Evolutionary conservation across 768 basidiomycete genomes (phyloP).

Genomic region (Kwoniella dejecticola): DNA sequence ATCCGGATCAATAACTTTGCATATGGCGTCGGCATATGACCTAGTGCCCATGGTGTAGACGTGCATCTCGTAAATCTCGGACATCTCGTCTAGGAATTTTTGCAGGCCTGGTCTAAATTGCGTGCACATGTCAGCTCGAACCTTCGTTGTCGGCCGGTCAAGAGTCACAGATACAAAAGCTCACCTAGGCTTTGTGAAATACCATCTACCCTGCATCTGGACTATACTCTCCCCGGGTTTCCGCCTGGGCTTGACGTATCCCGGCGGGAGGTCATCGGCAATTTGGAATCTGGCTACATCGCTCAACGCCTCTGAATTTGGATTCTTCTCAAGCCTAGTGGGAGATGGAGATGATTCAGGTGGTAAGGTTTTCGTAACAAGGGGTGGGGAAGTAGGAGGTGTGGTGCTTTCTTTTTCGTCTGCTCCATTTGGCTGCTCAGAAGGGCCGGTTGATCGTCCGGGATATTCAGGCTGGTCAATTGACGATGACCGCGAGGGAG

Average conservation of each 20-base stretch:
- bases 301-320: constrained; percentile 87
- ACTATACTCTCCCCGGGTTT: constrained; percentile 12
- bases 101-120: constrained; percentile 75
- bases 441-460: not conserved
- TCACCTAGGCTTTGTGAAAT: constrained; percentile 96
- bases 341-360: not conserved
- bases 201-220: constrained; percentile 75
- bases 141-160: too few species aligned
- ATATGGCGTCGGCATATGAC: constrained; percentile 93
- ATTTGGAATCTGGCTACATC: constrained; percentile 89
- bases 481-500: not conserved
- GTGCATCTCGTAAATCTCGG: constrained; percentile 92
- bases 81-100: constrained; percentile 71
- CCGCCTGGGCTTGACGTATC: constrained; percentile 33
- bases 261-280: constrained; percentile 69
- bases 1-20: constrained; percentile 87
- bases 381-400: constrained; percentile 19
- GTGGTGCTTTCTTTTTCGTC: constrained; percentile 12
- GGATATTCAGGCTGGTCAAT: too few species aligned
- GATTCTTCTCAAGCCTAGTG: constrained; percentile 61
- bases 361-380: not conserved
- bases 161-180: constrained; percentile 53
- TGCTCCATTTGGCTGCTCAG: not conserved
- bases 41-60: constrained; percentile 99
- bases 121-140: too few species aligned